Percentiles rank a stretch among this genome's conserved stretches.
Evolutionary conservation across 305 asterid genomes (phyloP).

Genomic region (Withania somnifera): DNA sequence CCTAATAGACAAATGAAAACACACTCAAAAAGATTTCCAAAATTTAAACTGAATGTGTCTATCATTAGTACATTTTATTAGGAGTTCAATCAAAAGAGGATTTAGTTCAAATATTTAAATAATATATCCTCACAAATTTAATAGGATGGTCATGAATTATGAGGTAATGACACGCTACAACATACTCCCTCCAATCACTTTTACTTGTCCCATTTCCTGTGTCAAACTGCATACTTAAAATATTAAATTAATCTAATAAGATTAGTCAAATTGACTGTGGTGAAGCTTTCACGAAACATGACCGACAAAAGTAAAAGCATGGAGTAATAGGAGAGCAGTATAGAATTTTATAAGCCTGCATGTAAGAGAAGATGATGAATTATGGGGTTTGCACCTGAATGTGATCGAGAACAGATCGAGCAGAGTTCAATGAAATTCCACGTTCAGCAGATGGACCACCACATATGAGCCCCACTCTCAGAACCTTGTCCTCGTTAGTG

Average conservation of each 20-base stretch:
- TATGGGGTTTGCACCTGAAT: slow-evolving; percentile 31
- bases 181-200: not conserved
- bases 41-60: too few species aligned
- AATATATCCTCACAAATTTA: too few species aligned
- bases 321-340: too few species aligned
- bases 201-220: not conserved
- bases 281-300: too few species aligned
- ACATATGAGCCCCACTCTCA: slow-evolving; percentile 64
- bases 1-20: too few species aligned
- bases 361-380: not conserved
- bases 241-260: not conserved
- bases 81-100: too few species aligned
- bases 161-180: not conserved
- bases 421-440: slow-evolving; percentile 76
- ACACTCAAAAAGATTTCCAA: too few species aligned
- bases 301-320: too few species aligned
- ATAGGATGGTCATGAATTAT: too few species aligned
- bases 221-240: not conserved
- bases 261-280: not conserved
- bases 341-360: not conserved
- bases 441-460: slow-evolving; percentile 96
- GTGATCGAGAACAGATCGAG: slow-evolving; percentile 81
- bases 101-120: too few species aligned
- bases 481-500: slow-evolving; percentile 21
- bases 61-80: too few species aligned